Percentiles rank a stretch among this genome's conserved stretches.
These are phyloP conservation scores for Imleria badia DNA, from an alignment of 768 basidiomycete species.

Conservation along the genomic window DNA sequence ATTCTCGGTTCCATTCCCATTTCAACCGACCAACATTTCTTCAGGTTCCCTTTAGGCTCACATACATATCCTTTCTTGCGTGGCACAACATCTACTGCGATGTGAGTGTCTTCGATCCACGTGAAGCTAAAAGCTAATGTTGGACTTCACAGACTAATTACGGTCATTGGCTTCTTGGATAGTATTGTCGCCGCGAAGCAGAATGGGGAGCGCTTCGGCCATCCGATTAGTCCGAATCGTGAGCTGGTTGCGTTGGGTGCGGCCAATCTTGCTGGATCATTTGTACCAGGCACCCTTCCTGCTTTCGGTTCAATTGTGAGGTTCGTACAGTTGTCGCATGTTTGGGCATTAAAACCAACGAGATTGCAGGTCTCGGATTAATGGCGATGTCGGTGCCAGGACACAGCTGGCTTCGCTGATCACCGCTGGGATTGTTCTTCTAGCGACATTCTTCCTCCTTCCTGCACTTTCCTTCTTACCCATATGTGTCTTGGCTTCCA, in stretches of 20 bases:
- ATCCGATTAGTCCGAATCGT: slow-evolving; percentile 90
- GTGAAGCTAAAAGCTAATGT: neutral
- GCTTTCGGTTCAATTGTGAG: slow-evolving; percentile 93
- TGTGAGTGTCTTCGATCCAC: slow-evolving; percentile 41
- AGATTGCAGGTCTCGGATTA: slow-evolving; percentile 67
- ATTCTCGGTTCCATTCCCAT: slow-evolving; percentile 81
- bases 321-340: slow-evolving; percentile 38
- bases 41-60: slow-evolving; percentile 71
- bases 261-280: slow-evolving; percentile 73
- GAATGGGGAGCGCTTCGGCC: slow-evolving; percentile 79
- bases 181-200: slow-evolving; percentile 96
- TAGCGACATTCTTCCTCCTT: slow-evolving; percentile 88
- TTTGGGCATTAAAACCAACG: neutral
- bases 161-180: slow-evolving; percentile 89
- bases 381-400: slow-evolving; percentile 83
- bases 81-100: slow-evolving; percentile 81
- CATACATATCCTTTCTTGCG: slow-evolving; percentile 63
- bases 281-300: slow-evolving; percentile 87
- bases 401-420: slow-evolving; percentile 89
- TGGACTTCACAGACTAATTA: slow-evolving; percentile 54
- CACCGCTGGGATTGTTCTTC: slow-evolving; percentile 68
- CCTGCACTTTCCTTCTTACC: slow-evolving; percentile 86
- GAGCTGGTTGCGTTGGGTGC: slow-evolving; percentile 91
- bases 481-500: slow-evolving; percentile 84
- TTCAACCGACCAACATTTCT: slow-evolving; percentile 56